Percentiles rank a stretch among this genome's conserved stretches.
Evolutionary conservation across 768 basidiomycete species (phyloP).

Genomic region (Serendipita sp.): DNA sequence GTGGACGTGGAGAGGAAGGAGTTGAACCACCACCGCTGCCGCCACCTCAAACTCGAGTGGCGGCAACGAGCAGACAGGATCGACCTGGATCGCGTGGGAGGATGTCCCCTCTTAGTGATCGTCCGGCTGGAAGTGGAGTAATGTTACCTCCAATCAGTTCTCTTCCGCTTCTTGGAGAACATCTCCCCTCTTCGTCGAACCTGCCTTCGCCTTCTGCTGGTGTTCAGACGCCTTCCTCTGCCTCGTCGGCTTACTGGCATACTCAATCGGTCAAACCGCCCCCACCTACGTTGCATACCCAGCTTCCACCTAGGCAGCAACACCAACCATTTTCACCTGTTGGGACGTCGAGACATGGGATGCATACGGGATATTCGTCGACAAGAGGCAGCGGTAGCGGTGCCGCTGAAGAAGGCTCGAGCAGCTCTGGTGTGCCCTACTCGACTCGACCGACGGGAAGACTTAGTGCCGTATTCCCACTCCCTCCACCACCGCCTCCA

Average conservation of each 20-base stretch:
- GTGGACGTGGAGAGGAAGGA: no score
- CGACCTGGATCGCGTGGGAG: background rate
- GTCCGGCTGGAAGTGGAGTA: background rate
- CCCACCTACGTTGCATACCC: no score
- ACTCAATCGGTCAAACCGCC: no score
- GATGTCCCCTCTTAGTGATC: background rate
- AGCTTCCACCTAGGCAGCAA: background rate
- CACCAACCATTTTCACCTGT: background rate
- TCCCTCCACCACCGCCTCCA: no score
- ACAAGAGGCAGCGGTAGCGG: no score
- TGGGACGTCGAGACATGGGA: background rate
- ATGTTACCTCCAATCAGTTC: background rate
- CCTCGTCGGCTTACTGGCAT: no score
- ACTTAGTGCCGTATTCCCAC: no score
- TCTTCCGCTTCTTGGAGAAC: background rate
- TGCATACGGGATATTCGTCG: no score
- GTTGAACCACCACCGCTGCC: no score
- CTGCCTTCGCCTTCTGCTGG: background rate
- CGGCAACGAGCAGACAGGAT: background rate
- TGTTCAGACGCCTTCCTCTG: background rate
- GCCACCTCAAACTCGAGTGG: background rate
- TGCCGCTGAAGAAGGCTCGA: no score
- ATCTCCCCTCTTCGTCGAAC: background rate
- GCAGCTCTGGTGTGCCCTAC: no score
- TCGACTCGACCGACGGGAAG: no score